Conservation (phyloP, 2,329 filamentous ascomycete genomes). For the Sphaerulina populicola region DNA sequence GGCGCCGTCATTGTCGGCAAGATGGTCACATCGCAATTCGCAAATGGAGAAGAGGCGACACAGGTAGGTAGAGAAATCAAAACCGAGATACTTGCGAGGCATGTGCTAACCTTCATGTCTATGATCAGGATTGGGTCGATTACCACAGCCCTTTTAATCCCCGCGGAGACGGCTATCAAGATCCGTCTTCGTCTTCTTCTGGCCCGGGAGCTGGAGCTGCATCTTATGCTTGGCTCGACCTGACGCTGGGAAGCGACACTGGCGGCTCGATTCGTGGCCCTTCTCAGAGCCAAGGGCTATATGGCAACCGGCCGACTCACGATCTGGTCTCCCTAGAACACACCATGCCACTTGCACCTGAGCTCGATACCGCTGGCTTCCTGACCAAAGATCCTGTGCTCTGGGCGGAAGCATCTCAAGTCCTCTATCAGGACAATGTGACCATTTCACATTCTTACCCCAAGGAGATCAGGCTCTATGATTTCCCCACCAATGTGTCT, state of each 20-base stretch:
- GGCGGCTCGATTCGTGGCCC: conserved; percentile 46
- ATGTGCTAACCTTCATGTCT: background rate
- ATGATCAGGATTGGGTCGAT: conserved; percentile 40
- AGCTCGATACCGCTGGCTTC: conserved; percentile 43
- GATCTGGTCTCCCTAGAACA: conserved; percentile 42
- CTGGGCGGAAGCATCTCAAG: conserved; percentile 40
- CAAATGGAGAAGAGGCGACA: conserved; percentile 42
- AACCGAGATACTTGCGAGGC: background rate
- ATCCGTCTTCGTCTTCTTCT: conserved; percentile 42
- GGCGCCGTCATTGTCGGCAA: conserved; percentile 48
- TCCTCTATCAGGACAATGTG: conserved; percentile 40
- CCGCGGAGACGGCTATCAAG: conserved; percentile 40
- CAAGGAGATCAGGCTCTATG: conserved; percentile 36
- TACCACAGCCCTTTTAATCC: conserved; percentile 40
- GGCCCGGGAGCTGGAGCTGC: conserved; percentile 43
- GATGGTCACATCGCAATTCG: conserved; percentile 41
- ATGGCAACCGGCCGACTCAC: conserved; percentile 44
- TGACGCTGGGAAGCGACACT: conserved; percentile 45
- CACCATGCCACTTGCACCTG: conserved; percentile 43
- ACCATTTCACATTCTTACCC: conserved; percentile 38
- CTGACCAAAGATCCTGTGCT: conserved; percentile 40
- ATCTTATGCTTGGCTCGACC: conserved; percentile 44
- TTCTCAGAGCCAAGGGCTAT: conserved; percentile 43
- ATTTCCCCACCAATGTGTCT: conserved; percentile 36
- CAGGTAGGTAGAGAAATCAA: conserved; percentile 20